These are phyloP conservation scores for Macrolepiota albuminosa DNA, from an alignment of 768 basidiomycete genomes.

Conservation along the genomic window DNA sequence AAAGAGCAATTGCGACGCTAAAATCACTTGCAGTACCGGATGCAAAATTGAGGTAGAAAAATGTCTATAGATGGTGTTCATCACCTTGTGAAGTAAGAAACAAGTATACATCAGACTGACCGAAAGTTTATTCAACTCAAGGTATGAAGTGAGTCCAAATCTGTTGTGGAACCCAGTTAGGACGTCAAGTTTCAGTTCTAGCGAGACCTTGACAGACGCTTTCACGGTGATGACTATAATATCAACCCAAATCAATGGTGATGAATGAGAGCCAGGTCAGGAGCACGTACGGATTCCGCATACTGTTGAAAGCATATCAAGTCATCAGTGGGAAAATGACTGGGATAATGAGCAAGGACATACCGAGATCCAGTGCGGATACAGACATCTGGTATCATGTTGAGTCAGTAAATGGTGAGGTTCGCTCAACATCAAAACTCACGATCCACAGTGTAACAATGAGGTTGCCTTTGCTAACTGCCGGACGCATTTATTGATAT, in stretches of 20 bases:
- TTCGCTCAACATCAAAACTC: conserved; percentile 18
- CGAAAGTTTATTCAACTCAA: conserved; percentile 32
- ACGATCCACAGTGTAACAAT: conserved; percentile 42
- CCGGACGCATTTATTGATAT: not conserved
- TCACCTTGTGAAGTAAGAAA: not conserved
- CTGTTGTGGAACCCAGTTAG: conserved; percentile 27
- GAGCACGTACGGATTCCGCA: conserved; percentile 31
- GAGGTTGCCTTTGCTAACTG: conserved; percentile 44
- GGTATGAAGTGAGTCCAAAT: conserved; percentile 32
- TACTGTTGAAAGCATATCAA: conserved; percentile 18
- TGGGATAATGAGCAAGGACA: conserved; percentile 3
- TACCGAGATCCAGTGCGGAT: conserved; percentile 45
- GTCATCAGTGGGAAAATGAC: not conserved
- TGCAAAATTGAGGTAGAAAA: conserved; percentile 51
- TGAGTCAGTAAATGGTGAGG: not conserved
- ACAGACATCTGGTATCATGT: conserved; percentile 22
- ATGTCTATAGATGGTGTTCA: conserved; percentile 26
- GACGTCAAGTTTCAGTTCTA: not conserved
- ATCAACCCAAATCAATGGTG: not conserved
- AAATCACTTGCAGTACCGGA: conserved; percentile 46
- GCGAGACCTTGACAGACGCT: conserved; percentile 32
- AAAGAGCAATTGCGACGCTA: conserved; percentile 44
- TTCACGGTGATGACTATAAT: conserved; percentile 47
- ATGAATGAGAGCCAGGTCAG: not conserved
- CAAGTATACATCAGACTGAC: conserved; percentile 21